Percentiles rank a stretch among this genome's conserved stretches.
Conservation (phyloP, 192 early-diverging fungal genomes). For the Coemansia sp. region DNA sequence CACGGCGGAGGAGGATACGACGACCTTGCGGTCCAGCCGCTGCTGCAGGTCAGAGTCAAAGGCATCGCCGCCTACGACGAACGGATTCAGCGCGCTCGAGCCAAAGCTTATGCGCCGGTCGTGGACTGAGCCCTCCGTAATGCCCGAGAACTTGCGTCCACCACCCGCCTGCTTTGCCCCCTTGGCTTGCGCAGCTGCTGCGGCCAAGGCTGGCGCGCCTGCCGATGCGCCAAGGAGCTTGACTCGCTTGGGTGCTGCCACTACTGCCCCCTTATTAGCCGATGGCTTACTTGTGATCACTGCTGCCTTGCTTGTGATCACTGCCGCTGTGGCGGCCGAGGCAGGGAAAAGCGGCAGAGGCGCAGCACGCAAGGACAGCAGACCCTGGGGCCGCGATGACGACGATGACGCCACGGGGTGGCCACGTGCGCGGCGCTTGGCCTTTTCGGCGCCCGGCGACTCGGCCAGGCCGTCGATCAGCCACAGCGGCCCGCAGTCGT, state of each 20-base stretch:
- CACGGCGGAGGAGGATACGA: background rate
- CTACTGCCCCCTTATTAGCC: background rate
- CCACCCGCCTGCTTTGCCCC: too few relatives aligned
- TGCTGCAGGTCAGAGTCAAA: slow-evolving; percentile 41
- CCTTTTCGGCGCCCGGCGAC: slow-evolving; percentile 54
- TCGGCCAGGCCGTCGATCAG: slow-evolving; percentile 41
- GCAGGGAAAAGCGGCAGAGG: background rate
- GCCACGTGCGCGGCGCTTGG: slow-evolving; percentile 19
- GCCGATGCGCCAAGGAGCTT: slow-evolving; percentile 24
- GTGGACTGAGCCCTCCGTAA: slow-evolving; percentile 50
- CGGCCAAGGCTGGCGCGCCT: background rate
- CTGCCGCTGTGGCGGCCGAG: background rate
- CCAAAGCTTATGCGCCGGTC: slow-evolving; percentile 55
- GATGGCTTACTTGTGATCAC: background rate
- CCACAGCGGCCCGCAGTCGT: slow-evolving; percentile 39
- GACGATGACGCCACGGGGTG: too few relatives aligned
- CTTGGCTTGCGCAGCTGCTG: too few relatives aligned
- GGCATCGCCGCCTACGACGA: slow-evolving; percentile 41
- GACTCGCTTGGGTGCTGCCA: slow-evolving; percentile 1
- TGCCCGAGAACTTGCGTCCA: background rate
- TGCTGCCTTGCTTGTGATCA: background rate
- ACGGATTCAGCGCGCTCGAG: slow-evolving; percentile 32
- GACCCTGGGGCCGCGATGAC: too few relatives aligned
- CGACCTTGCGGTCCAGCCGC: slow-evolving; percentile 20
- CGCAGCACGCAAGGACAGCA: background rate